Percentiles rank a stretch among this genome's conserved stretches.
Evolutionary conservation across 495 filamentous ascomycete species (phyloP).

Genomic region (Cudoniella acicularis): DNA sequence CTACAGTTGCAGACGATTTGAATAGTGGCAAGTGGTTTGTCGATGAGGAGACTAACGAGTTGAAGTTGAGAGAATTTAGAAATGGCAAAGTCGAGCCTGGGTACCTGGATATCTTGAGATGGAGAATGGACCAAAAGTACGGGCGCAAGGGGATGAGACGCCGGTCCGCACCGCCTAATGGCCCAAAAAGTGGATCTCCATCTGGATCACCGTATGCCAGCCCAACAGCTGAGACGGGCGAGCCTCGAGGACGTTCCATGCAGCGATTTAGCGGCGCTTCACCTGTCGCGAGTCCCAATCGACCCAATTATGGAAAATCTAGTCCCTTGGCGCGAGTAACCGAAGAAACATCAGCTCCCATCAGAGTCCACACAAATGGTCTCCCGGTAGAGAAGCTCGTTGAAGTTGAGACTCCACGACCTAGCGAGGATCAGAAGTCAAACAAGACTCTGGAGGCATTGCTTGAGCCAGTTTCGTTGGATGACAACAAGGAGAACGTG

Average conservation of each 20-base stretch:
- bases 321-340: slow-evolving; percentile 50
- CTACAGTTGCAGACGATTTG: slow-evolving; percentile 84
- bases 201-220: slow-evolving; percentile 51
- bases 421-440: slow-evolving; percentile 39
- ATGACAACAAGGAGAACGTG: slow-evolving; percentile 29
- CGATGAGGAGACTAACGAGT: slow-evolving; percentile 85
- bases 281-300: slow-evolving; percentile 49
- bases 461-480: slow-evolving; percentile 22
- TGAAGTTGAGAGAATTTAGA: slow-evolving; percentile 91
- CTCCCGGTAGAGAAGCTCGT: slow-evolving; percentile 33
- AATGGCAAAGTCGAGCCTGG: slow-evolving; percentile 81
- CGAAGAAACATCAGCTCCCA: slow-evolving; percentile 38
- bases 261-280: slow-evolving; percentile 50
- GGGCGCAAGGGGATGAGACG: slow-evolving; percentile 55
- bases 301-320: slow-evolving; percentile 46
- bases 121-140: slow-evolving; percentile 92
- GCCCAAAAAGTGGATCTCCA: slow-evolving; percentile 23
- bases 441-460: slow-evolving; percentile 20
- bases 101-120: slow-evolving; percentile 91
- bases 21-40: slow-evolving; percentile 80
- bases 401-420: slow-evolving; percentile 49
- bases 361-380: slow-evolving; percentile 24
- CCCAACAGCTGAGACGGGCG: slow-evolving; percentile 40
- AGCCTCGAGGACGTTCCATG: slow-evolving; percentile 49
- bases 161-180: slow-evolving; percentile 31